Conservation (phyloP, 176 grass and related monocot genomes). For the Puccinellia tenuiflora region DNA sequence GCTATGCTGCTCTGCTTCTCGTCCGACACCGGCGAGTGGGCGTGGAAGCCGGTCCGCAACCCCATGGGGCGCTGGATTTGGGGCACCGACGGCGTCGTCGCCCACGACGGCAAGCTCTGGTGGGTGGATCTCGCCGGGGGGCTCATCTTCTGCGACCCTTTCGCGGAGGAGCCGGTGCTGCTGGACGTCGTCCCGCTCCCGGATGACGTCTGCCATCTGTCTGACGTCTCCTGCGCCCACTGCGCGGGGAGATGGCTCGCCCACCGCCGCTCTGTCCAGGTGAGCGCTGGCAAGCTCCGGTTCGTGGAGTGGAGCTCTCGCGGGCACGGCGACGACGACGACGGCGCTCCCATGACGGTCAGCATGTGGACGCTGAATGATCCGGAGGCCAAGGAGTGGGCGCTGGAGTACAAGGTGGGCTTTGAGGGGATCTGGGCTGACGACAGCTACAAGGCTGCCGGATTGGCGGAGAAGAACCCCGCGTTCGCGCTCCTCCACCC, state of each 20-base stretch:
- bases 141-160: neutral
- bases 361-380: conserved; percentile 5
- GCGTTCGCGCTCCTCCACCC: neutral
- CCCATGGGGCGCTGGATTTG: neutral
- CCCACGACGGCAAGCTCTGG: neutral
- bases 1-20: conserved; percentile 8
- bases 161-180: neutral
- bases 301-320: neutral
- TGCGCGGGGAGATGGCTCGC: neutral
- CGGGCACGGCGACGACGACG: neutral
- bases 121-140: conserved; percentile 6
- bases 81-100: neutral
- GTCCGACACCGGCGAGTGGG: neutral
- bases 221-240: neutral
- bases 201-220: neutral
- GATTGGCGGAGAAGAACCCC: neutral
- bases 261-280: neutral
- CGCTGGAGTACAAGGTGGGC: neutral
- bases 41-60: neutral
- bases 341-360: neutral
- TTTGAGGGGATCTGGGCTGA: neutral
- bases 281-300: neutral
- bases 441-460: neutral
- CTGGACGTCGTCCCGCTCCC: neutral
- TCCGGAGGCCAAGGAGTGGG: neutral